phyloP scores from a whole-genome alignment of 2,329 filamentous ascomycete genomes.

The Beauveria sp. region DNA sequence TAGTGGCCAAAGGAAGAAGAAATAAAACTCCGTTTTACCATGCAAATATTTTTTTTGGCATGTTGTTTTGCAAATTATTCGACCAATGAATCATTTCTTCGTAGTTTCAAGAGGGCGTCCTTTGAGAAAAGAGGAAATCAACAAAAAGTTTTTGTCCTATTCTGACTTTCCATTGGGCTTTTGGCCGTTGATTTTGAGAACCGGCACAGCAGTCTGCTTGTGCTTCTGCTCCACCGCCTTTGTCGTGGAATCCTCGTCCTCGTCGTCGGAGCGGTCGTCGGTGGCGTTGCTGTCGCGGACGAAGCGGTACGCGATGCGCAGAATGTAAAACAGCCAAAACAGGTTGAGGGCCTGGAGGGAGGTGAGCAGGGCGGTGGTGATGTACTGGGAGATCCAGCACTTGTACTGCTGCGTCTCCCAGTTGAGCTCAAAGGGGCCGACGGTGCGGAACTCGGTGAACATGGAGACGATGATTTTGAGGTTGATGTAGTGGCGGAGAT shows the following conservation, averaged over 20 bases:
- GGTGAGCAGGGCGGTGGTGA: conserved; percentile 57
- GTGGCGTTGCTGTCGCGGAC: conserved; percentile 52
- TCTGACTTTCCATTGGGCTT: conserved; percentile 14
- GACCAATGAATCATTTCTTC: no score
- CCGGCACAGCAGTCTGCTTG: conserved; percentile 3
- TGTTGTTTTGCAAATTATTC: no score
- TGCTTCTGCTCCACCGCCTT: conserved; percentile 19
- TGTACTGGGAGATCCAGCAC: conserved; percentile 60
- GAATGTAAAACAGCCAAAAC: conserved; percentile 75
- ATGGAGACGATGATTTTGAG: conserved; percentile 68
- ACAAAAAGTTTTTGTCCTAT: background rate
- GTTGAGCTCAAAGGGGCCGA: conserved; percentile 68
- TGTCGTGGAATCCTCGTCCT: conserved; percentile 50
- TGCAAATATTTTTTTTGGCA: no score
- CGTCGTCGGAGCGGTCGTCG: conserved; percentile 65
- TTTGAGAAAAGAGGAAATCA: no score
- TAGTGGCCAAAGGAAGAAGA: no score
- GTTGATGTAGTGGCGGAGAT: conserved; percentile 82
- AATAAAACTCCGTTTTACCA: no score
- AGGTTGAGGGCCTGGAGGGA: conserved; percentile 68
- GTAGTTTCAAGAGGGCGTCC: no score
- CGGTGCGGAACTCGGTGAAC: conserved; percentile 65
- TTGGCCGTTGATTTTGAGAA: conserved; percentile 12
- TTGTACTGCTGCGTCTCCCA: conserved; percentile 75
- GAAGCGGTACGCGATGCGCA: conserved; percentile 67